These are phyloP conservation scores for Suaeda aralocaspica DNA, from an alignment of 148 eudicot species.

Conservation along the genomic window DNA sequence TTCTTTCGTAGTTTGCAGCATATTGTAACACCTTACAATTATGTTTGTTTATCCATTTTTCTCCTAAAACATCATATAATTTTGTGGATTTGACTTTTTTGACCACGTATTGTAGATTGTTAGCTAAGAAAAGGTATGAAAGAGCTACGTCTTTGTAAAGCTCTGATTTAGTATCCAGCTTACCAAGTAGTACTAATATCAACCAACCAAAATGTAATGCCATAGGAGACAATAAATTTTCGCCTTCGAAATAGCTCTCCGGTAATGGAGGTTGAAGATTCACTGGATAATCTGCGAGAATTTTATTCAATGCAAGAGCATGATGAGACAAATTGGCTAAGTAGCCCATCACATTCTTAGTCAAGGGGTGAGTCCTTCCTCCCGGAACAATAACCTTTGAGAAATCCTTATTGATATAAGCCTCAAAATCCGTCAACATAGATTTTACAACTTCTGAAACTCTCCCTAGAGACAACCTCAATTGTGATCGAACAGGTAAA, in stretches of 20 bases:
- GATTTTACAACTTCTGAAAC: constrained; percentile 39
- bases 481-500: constrained; percentile 33
- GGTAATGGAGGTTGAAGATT: constrained; percentile 37
- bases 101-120: constrained; percentile 60
- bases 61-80: constrained; percentile 46
- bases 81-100: constrained; percentile 46
- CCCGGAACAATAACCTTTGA: constrained; percentile 39
- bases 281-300: constrained; percentile 38
- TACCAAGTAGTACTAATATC: constrained; percentile 54
- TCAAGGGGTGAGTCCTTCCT: constrained; percentile 56
- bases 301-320: constrained; percentile 35
- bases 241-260: constrained; percentile 38
- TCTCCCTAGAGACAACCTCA: constrained; percentile 30
- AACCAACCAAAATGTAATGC: constrained; percentile 60
- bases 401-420: constrained; percentile 41
- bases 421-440: constrained; percentile 49
- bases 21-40: constrained; percentile 49
- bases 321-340: constrained; percentile 48
- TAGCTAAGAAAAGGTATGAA: constrained; percentile 67
- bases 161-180: constrained; percentile 59
- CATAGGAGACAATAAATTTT: constrained; percentile 28
- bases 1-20: constrained; percentile 54
- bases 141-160: constrained; percentile 59
- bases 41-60: constrained; percentile 62
- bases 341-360: constrained; percentile 49